These are phyloP conservation scores for Penstemon davidsonii DNA, from an alignment of 257 asterid genomes.

Conservation along the genomic window DNA sequence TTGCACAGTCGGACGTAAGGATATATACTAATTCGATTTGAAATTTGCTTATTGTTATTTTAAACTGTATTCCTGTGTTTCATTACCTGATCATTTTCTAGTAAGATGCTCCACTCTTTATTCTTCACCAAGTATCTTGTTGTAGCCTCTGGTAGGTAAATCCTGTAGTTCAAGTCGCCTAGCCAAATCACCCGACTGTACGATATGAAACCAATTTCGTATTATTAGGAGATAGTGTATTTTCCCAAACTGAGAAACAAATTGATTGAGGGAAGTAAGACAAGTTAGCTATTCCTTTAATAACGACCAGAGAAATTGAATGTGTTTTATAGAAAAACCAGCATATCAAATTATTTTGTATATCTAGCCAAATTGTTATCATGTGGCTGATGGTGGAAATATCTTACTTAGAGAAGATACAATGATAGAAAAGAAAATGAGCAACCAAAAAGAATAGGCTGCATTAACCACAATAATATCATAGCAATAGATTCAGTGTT, in stretches of 20 bases:
- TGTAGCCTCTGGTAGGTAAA: slow-evolving; percentile 52
- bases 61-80: slow-evolving; percentile 13
- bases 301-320: background rate
- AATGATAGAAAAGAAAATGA: slow-evolving; percentile 8
- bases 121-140: slow-evolving; percentile 56
- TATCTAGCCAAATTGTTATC: background rate
- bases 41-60: slow-evolving; percentile 9
- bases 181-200: slow-evolving; percentile 66
- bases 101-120: slow-evolving; percentile 47
- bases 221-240: slow-evolving; percentile 27
- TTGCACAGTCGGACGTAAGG: slow-evolving; percentile 32
- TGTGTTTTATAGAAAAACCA: slow-evolving; percentile 11
- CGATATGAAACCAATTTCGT: slow-evolving; percentile 22
- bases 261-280: slow-evolving; percentile 1
- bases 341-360: background rate
- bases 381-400: background rate
- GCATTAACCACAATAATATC: slow-evolving; percentile 11
- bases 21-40: slow-evolving; percentile 15
- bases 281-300: slow-evolving; percentile 19
- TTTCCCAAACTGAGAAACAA: slow-evolving; percentile 9
- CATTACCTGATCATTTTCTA: slow-evolving; percentile 64
- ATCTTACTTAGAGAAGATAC: background rate
- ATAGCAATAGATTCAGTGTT: slow-evolving; percentile 1
- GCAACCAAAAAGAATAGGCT: background rate
- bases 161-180: slow-evolving; percentile 72